A percentile compares a stretch with the other conserved stretches of the same genome.
Evolutionary conservation across 495 filamentous ascomycete genomes (phyloP).

Genomic region (Xylaria grammica): DNA sequence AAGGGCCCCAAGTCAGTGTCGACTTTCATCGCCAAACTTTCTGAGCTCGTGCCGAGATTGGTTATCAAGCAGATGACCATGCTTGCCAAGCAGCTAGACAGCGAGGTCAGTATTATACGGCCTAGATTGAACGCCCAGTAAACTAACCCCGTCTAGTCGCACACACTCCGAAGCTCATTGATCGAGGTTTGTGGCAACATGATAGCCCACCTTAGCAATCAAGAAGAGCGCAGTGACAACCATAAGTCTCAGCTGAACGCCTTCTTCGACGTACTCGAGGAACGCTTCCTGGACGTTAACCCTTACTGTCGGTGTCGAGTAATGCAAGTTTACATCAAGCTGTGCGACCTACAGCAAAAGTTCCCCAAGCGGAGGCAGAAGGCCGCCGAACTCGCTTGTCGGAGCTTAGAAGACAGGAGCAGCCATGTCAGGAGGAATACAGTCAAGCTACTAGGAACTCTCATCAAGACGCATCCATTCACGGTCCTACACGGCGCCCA

Average conservation of each 20-base stretch:
- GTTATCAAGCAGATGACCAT: constrained; percentile 98
- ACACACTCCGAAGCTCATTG: constrained; percentile 88
- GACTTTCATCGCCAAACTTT: constrained; percentile 92
- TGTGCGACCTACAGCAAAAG: constrained; percentile 92
- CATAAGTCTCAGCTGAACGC: constrained; percentile 92
- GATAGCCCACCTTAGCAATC: constrained; percentile 85
- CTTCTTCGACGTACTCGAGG: constrained; percentile 95
- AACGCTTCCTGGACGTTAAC: constrained; percentile 95
- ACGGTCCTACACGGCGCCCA: constrained; percentile 89
- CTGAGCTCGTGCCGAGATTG: constrained; percentile 87
- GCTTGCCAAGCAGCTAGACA: constrained; percentile 90
- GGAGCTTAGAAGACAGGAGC: constrained; percentile 95
- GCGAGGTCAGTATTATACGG: constrained; percentile 67
- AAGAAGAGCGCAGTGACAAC: constrained; percentile 87
- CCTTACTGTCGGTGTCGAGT: constrained; percentile 92
- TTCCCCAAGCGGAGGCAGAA: constrained; percentile 90
- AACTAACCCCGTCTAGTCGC: constrained; percentile 63
- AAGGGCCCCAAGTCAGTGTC: constrained; percentile 98
- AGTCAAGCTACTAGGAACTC: constrained; percentile 84
- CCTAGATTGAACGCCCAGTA: not conserved
- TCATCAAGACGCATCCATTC: constrained; percentile 94
- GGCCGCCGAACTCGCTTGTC: constrained; percentile 81
- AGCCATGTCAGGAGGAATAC: constrained; percentile 96
- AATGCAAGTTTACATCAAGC: constrained; percentile 89
- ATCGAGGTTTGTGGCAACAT: constrained; percentile 99